phyloP scores from a whole-genome alignment of 306 rosid species.

The Crotalaria pallida region DNA sequence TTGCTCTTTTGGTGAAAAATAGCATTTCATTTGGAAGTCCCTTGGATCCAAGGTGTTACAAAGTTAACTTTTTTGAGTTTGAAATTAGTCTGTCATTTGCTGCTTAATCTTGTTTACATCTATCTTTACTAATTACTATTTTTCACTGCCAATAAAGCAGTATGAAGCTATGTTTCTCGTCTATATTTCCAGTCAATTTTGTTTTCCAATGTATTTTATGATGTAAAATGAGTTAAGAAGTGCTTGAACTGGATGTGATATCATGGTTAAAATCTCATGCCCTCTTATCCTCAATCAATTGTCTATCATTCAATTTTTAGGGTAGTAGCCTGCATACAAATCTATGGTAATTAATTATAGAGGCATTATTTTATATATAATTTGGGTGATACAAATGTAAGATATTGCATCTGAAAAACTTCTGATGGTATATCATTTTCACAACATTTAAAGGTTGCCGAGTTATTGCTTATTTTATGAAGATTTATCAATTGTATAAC shows the following conservation, averaged over 20 bases:
- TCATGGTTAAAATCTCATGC: not conserved
- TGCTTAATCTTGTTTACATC: not conserved
- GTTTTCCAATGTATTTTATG: not conserved
- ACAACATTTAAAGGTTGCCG: not conserved
- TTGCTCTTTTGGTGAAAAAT: constrained; percentile 61
- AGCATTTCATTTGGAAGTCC: constrained; percentile 49
- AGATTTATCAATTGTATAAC: not conserved
- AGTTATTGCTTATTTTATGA: not conserved
- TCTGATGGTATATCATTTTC: constrained; percentile 6
- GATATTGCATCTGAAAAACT: constrained; percentile 5
- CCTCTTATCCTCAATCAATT: not conserved
- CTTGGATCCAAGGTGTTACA: constrained; percentile 67
- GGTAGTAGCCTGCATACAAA: not conserved
- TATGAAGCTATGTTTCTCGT: not conserved
- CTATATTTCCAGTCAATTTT: not conserved
- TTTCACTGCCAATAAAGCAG: not conserved
- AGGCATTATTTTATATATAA: not conserved
- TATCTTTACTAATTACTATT: not conserved
- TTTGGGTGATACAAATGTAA: not conserved
- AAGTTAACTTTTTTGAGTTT: constrained; percentile 4
- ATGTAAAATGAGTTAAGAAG: not conserved
- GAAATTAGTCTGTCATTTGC: constrained; percentile 8
- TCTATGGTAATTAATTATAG: not conserved
- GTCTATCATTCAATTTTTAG: constrained; percentile 1
- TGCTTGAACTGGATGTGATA: constrained; percentile 2